Conservation (phyloP, 441 rosid genomes). For the Geranium incanum region DNA sequence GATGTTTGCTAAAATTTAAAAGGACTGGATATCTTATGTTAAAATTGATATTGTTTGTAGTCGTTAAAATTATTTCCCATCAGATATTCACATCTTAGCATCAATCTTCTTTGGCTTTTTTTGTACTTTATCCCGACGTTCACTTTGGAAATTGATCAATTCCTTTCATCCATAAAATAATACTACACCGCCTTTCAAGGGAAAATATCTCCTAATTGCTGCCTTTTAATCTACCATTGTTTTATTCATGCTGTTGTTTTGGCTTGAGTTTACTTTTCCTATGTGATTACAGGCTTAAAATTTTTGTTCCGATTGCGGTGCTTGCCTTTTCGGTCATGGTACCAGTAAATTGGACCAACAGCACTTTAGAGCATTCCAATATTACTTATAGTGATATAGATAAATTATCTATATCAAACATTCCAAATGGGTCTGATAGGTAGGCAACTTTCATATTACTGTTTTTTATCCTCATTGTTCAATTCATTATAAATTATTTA, state of each 20-base stretch:
- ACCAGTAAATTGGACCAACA: conserved; percentile 66
- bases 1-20: neutral
- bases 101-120: neutral
- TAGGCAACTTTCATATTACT: conserved; percentile 16
- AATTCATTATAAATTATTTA: neutral
- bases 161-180: neutral
- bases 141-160: neutral
- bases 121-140: neutral
- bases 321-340: conserved; percentile 75
- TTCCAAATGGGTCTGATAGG: conserved; percentile 59
- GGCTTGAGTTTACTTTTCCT: conserved; percentile 11
- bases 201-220: neutral
- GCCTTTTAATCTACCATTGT: neutral
- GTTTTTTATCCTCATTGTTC: neutral
- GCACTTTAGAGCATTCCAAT: conserved; percentile 29
- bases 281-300: conserved; percentile 57
- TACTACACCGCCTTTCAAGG: neutral
- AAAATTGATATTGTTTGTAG: neutral
- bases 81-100: neutral
- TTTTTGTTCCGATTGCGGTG: conserved; percentile 71
- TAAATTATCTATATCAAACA: conserved; percentile 79
- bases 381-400: conserved; percentile 80
- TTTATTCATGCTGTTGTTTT: neutral
- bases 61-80: neutral
- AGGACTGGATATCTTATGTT: neutral